phyloP scores from a whole-genome alignment of 2,329 filamentous ascomycete genomes.

The Moelleriella libera region DNA sequence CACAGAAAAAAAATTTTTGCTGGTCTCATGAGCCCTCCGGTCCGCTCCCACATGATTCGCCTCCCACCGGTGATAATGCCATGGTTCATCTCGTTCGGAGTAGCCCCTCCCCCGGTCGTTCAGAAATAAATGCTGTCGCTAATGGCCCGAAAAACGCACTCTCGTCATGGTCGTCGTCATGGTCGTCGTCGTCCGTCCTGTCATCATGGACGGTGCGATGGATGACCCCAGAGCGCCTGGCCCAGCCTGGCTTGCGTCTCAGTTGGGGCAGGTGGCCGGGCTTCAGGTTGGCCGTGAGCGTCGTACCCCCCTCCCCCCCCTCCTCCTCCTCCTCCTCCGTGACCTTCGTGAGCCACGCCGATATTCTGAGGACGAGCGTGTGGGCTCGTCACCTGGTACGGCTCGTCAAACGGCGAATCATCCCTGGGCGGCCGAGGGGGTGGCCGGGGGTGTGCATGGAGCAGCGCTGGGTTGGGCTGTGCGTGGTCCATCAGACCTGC shows the following conservation, averaged over 20 bases:
- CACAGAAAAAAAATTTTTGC: no score
- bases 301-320: background rate
- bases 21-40: no score
- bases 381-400: background rate
- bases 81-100: no score
- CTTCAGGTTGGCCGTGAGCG: background rate
- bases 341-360: background rate
- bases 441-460: constrained; percentile 1
- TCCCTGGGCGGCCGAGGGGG: constrained; percentile 4
- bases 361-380: background rate
- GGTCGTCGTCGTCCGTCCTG: no score
- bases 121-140: no score
- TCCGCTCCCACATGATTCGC: no score
- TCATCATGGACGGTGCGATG: no score
- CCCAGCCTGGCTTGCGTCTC: constrained; percentile 4
- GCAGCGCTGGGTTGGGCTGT: constrained; percentile 13
- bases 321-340: no score
- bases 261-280: background rate
- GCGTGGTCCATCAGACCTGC: constrained; percentile 27
- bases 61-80: no score
- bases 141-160: background rate
- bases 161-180: background rate
- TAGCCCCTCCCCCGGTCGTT: no score
- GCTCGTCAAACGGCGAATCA: constrained; percentile 1
- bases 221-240: constrained; percentile 6